phyloP scores from a whole-genome alignment of 2,329 filamentous ascomycete species.

The Pyrenophora tritici-repentis region DNA sequence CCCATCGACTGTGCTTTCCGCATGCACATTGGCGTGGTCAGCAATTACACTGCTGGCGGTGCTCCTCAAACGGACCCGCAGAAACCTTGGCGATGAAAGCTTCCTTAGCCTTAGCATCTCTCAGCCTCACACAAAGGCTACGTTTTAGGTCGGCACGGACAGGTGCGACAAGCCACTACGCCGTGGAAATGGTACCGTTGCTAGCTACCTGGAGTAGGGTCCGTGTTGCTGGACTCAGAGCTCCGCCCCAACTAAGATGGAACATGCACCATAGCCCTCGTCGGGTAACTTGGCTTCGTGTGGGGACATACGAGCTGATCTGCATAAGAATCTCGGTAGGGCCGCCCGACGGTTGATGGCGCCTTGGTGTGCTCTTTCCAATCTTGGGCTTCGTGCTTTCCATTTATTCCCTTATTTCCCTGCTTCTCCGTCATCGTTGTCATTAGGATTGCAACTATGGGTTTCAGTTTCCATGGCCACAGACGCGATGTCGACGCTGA shows the following conservation, averaged over 20 bases:
- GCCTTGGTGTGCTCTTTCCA: not conserved
- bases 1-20: not conserved
- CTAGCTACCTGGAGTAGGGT: slow-evolving; percentile 3
- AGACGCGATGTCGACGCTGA: slow-evolving; percentile 38
- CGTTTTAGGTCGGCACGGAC: slow-evolving; percentile 10
- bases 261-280: slow-evolving; percentile 3
- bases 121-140: slow-evolving; percentile 4
- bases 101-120: slow-evolving; percentile 2
- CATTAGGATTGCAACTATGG: slow-evolving; percentile 25
- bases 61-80: not conserved
- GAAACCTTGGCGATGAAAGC: not conserved
- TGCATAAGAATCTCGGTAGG: slow-evolving; percentile 10
- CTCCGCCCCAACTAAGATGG: slow-evolving; percentile 4
- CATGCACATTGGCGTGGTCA: slow-evolving; percentile 2
- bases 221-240: not conserved
- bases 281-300: not conserved
- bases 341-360: not conserved
- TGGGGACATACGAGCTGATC: slow-evolving; percentile 5
- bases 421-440: not conserved
- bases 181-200: slow-evolving; percentile 10
- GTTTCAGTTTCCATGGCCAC: slow-evolving; percentile 40
- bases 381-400: not conserved
- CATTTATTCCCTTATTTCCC: not conserved
- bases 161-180: slow-evolving; percentile 16
- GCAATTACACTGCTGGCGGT: slow-evolving; percentile 2